Conservation (phyloP, 257 asterid genomes). For the Paraleonurus japonicus region DNA sequence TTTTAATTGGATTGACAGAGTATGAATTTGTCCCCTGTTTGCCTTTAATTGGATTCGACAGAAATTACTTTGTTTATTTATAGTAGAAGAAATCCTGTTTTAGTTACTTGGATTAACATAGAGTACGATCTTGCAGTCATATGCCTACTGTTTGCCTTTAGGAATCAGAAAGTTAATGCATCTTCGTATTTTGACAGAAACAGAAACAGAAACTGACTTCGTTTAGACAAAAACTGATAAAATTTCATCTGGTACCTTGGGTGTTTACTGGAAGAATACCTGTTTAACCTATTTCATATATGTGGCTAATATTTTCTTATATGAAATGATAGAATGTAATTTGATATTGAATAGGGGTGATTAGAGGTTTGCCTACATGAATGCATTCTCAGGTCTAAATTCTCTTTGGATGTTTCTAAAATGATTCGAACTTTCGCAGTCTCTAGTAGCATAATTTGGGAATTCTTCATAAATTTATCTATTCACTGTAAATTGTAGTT, state of each 20-base stretch:
- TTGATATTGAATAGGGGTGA: not conserved
- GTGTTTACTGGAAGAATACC: not conserved
- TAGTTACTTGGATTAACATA: not conserved
- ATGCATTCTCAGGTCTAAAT: not conserved
- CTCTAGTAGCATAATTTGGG: not conserved
- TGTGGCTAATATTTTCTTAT: not conserved
- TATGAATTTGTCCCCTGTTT: not conserved
- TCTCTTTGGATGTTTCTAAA: not conserved
- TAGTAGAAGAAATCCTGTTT: not conserved
- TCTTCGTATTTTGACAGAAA: not conserved
- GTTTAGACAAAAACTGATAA: not conserved
- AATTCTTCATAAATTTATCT: not conserved
- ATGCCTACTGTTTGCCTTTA: not conserved
- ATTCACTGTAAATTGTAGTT: not conserved
- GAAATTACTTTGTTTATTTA: not conserved
- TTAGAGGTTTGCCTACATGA: not conserved
- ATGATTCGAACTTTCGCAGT: not conserved
- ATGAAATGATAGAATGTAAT: not conserved
- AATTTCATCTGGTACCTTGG: not conserved
- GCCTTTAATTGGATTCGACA: not conserved
- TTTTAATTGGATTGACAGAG: not conserved
- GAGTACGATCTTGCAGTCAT: not conserved
- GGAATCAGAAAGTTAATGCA: not conserved
- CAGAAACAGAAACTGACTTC: no score
- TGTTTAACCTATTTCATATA: no score